Percentiles rank a stretch among this genome's conserved stretches.
Conservation (phyloP, 169 alveolate species). For the Plasmodium blacklocki region DNA sequence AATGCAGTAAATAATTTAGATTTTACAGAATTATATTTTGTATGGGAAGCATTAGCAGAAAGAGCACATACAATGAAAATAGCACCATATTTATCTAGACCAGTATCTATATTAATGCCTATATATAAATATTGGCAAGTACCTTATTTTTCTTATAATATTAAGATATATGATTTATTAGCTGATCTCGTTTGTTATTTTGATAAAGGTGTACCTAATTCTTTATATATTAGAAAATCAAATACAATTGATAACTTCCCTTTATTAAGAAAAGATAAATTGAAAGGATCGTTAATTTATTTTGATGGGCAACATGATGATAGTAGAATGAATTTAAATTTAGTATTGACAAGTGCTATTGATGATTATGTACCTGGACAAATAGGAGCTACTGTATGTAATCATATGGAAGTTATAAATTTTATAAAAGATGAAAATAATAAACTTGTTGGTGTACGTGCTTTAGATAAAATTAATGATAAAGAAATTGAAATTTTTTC, state of each 20-base stretch:
- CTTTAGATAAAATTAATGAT: constrained; percentile 85
- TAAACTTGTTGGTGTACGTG: constrained; percentile 88
- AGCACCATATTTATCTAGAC: constrained; percentile 91
- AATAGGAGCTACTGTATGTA: constrained; percentile 91
- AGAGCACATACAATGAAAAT: constrained; percentile 91
- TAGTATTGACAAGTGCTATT: constrained; percentile 90
- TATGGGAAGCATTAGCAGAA: constrained; percentile 94
- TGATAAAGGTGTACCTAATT: constrained; percentile 88
- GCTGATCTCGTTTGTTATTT: constrained; percentile 88
- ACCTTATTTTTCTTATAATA: constrained; percentile 91
- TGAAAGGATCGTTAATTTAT: constrained; percentile 89
- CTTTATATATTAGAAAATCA: constrained; percentile 81
- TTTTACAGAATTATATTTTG: constrained; percentile 86
- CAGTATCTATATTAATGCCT: constrained; percentile 91
- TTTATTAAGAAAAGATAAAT: constrained; percentile 79
- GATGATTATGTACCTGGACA: constrained; percentile 89
- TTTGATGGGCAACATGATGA: constrained; percentile 95
- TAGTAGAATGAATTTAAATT: constrained; percentile 88
- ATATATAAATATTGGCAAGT: constrained; percentile 89
- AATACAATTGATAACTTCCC: constrained; percentile 84
- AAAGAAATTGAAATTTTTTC: constrained; percentile 88
- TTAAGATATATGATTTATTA: constrained; percentile 90
- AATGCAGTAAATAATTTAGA: constrained; percentile 88
- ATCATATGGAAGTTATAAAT: constrained; percentile 88
- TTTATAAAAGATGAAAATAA: constrained; percentile 87